Percentiles rank a stretch among this genome's conserved stretches.
These are phyloP conservation scores for Ambrosiella xylebori DNA, from an alignment of 2,329 filamentous ascomycete genomes.

Conservation along the genomic window DNA sequence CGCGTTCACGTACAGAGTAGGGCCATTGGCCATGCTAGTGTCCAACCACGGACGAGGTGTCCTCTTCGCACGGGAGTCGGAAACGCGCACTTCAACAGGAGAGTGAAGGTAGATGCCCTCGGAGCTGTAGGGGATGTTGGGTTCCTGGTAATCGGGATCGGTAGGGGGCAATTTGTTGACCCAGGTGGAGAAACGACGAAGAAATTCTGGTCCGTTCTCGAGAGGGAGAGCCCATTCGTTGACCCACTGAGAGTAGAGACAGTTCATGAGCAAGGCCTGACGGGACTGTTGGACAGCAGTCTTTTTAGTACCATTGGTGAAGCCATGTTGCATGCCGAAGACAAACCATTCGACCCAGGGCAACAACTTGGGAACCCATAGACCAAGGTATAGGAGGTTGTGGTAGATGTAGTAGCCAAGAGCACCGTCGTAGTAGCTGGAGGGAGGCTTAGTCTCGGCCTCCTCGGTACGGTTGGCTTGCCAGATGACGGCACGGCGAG, in stretches of 20 bases:
- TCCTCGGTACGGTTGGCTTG: conserved; percentile 61
- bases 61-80: conserved; percentile 39
- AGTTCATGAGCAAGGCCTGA: conserved; percentile 82
- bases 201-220: conserved; percentile 68
- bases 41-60: conserved; percentile 39
- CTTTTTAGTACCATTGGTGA: conserved; percentile 49
- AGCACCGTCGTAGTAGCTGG: conserved; percentile 63
- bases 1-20: conserved; percentile 76
- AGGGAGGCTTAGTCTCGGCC: conserved; percentile 38
- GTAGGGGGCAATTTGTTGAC: conserved; percentile 45
- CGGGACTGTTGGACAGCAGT: conserved; percentile 66
- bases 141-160: conserved; percentile 45
- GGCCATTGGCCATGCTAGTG: conserved; percentile 47
- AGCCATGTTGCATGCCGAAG: conserved; percentile 95
- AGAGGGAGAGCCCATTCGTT: conserved; percentile 96
- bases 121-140: conserved; percentile 65
- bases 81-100: conserved; percentile 81
- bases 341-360: conserved; percentile 93
- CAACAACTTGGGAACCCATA: conserved; percentile 60
- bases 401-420: conserved; percentile 86
- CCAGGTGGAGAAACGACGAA: conserved; percentile 72
- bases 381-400: conserved; percentile 65
- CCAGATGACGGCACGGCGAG: conserved; percentile 76
- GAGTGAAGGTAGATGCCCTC: conserved; percentile 69
- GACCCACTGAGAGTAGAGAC: conserved; percentile 93